These are phyloP conservation scores for Colletotrichum siamense DNA, from an alignment of 2,329 filamentous ascomycete genomes.

Conservation along the genomic window DNA sequence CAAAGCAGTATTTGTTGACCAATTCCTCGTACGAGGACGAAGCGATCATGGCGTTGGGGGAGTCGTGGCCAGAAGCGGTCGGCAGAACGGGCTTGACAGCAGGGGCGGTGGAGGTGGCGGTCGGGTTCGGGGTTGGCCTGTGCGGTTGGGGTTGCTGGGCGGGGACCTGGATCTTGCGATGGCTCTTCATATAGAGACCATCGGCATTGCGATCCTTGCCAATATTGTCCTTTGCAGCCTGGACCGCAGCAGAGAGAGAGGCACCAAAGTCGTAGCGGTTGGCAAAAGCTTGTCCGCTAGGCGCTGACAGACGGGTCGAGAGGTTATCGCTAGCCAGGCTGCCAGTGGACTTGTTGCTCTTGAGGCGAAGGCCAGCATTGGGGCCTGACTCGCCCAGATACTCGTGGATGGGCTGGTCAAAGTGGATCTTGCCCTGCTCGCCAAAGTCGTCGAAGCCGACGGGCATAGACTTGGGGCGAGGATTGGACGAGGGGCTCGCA, in stretches of 20 bases:
- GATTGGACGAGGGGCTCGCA: slow-evolving; percentile 40
- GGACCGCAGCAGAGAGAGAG: slow-evolving; percentile 85
- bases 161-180: slow-evolving; percentile 41
- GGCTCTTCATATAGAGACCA: slow-evolving; percentile 61
- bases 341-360: slow-evolving; percentile 69
- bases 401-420: slow-evolving; percentile 65
- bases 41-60: slow-evolving; percentile 65
- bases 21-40: slow-evolving; percentile 95
- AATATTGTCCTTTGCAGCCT: slow-evolving; percentile 70
- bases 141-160: slow-evolving; percentile 19
- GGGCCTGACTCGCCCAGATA: slow-evolving; percentile 68
- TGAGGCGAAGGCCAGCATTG: slow-evolving; percentile 66
- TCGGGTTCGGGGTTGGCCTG: background rate
- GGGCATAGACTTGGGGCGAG: slow-evolving; percentile 60
- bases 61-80: slow-evolving; percentile 49
- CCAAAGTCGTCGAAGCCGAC: slow-evolving; percentile 76
- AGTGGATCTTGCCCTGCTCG: slow-evolving; percentile 62
- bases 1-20: slow-evolving; percentile 99
- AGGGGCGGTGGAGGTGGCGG: slow-evolving; percentile 4
- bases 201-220: slow-evolving; percentile 56
- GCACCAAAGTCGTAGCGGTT: slow-evolving; percentile 96
- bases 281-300: slow-evolving; percentile 78
- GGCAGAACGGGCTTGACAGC: slow-evolving; percentile 5
- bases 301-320: slow-evolving; percentile 54
- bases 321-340: slow-evolving; percentile 70